Base-by-base conservation (phyloP, 139 green algal genomes). In the Micractinium sp. region DNA sequence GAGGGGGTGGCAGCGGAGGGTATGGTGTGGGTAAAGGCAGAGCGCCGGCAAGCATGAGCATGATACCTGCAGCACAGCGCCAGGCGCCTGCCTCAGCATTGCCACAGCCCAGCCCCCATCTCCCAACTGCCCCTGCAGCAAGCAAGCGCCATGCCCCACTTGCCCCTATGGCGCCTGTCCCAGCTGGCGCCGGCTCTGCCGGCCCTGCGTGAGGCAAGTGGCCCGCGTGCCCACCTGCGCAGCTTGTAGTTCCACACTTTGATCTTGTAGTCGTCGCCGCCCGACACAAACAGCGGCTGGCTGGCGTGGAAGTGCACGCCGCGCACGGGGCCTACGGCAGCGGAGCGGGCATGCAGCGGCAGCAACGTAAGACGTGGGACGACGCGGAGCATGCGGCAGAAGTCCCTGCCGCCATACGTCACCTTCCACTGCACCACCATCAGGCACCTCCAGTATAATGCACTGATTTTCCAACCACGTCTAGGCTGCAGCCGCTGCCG, bases 241-340 rank as follows among this genome's bases (percentile, higher is more conserved):
- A 98, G 95, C 93, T 99, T 99, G 95, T 99, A 99, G 94, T 99
- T 99, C 97, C 98, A 99, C 29, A 99, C 95, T 92, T 99, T 99
- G 87, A 99, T 97, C 91, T 99, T 99, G 93, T 99, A 99, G 90
- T 99, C 97, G 91, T 99, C 98, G n/a, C 98, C 98, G 67, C 98
- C 98, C 25, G 96, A 99, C 56, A 99, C 98, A 92, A 99, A 99
- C 67, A 99, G 94, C 19, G 98, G 98, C 94, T 99, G 98, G 3
- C 93, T 95, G 82, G 95, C 96, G 93, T 99, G 98, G 91, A 99
- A 99, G 92, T 99, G 92, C 29, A 99, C 96, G 66, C 98, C 98
- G 22, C 98, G 95, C 20, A 99, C 98, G 36, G 98, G 98, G 14
- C 98, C 98, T 85, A 53, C 53, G 13, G 22, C 22, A 36, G 39